Evolutionary conservation across 2,329 filamentous ascomycete genomes (phyloP), one percentile per base, ranked within the genome.

Genomic region (Cercospora canescens): DNA sequence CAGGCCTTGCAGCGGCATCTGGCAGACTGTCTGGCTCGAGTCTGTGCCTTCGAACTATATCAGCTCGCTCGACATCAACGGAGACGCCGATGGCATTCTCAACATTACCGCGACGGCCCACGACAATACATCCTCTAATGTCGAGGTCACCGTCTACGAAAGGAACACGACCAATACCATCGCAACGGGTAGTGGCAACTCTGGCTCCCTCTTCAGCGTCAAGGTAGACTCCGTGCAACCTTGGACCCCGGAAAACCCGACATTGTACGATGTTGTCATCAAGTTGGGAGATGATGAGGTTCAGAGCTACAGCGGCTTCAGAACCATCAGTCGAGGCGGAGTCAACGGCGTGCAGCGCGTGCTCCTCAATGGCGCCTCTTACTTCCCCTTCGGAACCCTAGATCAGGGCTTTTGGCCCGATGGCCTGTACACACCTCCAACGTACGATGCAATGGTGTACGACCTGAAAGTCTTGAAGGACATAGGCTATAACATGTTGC

Each of bases 21-120:
- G 90, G 90, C 89, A 92, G 73, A 85, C 84, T n/a, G 89, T 92
- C 0, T 92, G 89, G 89, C 79, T 92, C 4, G 87, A 89, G 74
- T 82, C 85, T n/a, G 87, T 85, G 0, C 86, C 89, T 0, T 68
- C 78, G 0, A 82, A 85, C 58, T 80, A 88, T 70, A 85, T 91
- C 62, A 85, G 84, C 0, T 81, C 84, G 45, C 77, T 91, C 2
- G 86, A 91, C 67, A 72, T 91, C 16, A 76, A 82, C 28, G 89
- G 88, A n/a, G 68, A 72, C 37, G 85, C 85, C 79, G 70, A 87
- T 57, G 86, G 86, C 16, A 75, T 81, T 66, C 80, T 85, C 83
- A 73, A 72, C 80, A 76, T 59, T 54, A 45, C 21, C 7, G 7
- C 65, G 24, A 41, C 18, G 28, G 45, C 50, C n/a, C n/a, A 65